Evolutionary conservation across 768 basidiomycete genomes (phyloP), one percentile per base, ranked within the genome.

Genomic region (Psilocybe cyanescens): DNA sequence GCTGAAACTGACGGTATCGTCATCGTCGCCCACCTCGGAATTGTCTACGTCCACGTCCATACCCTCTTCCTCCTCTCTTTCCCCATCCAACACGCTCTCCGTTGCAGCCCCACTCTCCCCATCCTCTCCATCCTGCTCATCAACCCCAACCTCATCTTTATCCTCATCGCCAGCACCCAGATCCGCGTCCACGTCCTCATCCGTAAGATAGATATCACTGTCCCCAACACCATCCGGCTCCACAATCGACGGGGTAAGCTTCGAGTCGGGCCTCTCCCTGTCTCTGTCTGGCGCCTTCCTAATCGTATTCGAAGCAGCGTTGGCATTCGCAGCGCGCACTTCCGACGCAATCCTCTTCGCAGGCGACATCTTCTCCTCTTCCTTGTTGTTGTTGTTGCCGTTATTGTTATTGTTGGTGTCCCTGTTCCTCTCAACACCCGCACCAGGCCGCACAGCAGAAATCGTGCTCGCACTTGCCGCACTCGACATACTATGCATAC

Each of bases 201-300:
- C 55, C 29, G 58, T 61, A 30, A 64, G 64, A 14, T 65, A 66
- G 3, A 59, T 63, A 19, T 62, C 58, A 24, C 24, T 8, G 55
- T n/a, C 48, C 51, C 24, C 24, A 24, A 24, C 24, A 24, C 24
- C 65, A 2, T 44, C 41, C 11, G 66, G 70, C 48, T 71, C 71
- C n/a, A 70, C 41, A 54, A 72, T 70, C 5, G 71, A 70, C 8
- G 70, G 89, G 2, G 88, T 89, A 8, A 91, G 78, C 68, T 92
- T 91, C 4, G 89, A 91, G 65, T 92, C 91, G 2, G 90, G 90
- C 16, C 86, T 72, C 33, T 78, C 76, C 60, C 78, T 78, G n/a
- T 67, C 66, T 51, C 24, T 55, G 37, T 61, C 67, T 62, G 65
- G 31, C 64, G 70, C 31, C 71, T 62, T n/a, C 28, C 41, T 8